Evolutionary conservation across 345 rosid genomes (phyloP).

Genomic region (Citrus reticulata): DNA sequence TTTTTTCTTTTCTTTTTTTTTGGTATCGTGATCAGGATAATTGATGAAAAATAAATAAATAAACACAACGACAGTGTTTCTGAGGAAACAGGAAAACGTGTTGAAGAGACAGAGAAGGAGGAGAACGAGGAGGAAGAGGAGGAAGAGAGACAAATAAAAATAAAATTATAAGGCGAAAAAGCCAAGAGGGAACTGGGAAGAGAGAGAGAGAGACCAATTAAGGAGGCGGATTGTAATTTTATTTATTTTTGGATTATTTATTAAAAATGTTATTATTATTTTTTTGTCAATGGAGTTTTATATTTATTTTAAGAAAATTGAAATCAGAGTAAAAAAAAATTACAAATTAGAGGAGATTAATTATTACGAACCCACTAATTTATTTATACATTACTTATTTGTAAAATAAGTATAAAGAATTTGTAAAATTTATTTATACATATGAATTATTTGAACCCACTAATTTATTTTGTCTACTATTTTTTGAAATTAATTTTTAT

Average conservation of each 20-base stretch:
- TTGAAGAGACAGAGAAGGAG: not conserved
- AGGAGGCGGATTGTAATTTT: not conserved
- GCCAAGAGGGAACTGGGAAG: not conserved
- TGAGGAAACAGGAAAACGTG: conserved; percentile 9
- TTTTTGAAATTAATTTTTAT: too few relatives aligned
- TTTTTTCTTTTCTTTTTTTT: too few relatives aligned
- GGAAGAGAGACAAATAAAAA: not conserved
- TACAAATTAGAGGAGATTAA: not conserved
- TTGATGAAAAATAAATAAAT: not conserved
- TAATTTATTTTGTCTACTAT: too few relatives aligned
- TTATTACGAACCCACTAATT: too few relatives aligned
- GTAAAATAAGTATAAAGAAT: too few relatives aligned
- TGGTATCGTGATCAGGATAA: not conserved
- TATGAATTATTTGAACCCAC: accelerated
- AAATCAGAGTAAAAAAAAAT: too few relatives aligned
- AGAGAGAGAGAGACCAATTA: not conserved
- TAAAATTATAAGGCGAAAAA: not conserved
- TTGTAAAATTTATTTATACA: too few relatives aligned
- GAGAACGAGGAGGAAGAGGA: not conserved
- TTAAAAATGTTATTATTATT: not conserved
- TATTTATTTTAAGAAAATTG: not conserved
- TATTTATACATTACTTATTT: too few relatives aligned
- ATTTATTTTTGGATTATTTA: not conserved
- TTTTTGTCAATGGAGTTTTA: not conserved
- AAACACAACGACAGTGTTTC: not conserved